Evolutionary conservation across 1,139 yeast species (phyloP).

Genomic region (Kazachstania sp.): DNA sequence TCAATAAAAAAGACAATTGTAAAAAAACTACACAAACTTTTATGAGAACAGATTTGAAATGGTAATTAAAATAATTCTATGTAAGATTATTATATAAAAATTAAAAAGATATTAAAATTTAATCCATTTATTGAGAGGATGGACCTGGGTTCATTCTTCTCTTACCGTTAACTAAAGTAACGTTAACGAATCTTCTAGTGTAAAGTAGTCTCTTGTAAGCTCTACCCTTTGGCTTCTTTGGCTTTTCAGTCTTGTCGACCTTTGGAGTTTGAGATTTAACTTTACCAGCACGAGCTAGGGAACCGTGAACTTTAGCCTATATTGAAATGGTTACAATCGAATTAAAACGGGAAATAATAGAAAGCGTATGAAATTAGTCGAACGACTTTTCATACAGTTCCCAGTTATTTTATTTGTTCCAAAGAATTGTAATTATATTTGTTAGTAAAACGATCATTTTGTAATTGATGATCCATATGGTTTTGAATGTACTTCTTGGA

Average conservation of each 20-base stretch:
- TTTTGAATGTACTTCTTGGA: background rate
- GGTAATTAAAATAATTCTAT: too few relatives aligned
- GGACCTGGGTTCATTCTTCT: slow-evolving; percentile 97
- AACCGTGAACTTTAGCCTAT: slow-evolving; percentile 99
- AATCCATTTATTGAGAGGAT: slow-evolving; percentile 10
- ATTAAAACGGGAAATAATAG: background rate
- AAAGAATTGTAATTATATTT: background rate
- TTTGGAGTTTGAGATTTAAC: slow-evolving; percentile 98
- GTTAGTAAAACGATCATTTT: slow-evolving; percentile 1
- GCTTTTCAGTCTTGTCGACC: slow-evolving; percentile 81
- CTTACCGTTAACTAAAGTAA: slow-evolving; percentile 96
- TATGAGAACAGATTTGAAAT: too few relatives aligned
- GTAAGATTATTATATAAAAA: too few relatives aligned
- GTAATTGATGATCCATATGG: background rate
- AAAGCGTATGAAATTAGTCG: background rate
- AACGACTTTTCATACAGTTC: background rate
- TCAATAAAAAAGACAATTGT: too few relatives aligned
- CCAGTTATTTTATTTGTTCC: background rate
- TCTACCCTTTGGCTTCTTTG: slow-evolving; percentile 73
- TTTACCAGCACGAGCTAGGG: slow-evolving; percentile 99
- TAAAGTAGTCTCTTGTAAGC: slow-evolving; percentile 97
- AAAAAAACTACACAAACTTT: too few relatives aligned
- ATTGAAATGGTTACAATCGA: slow-evolving; percentile 11
- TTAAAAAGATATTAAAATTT: background rate
- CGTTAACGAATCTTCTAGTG: slow-evolving; percentile 99